Evolutionary conservation across 306 rosid species (phyloP), one percentile per base, ranked within the genome.

Genomic region (Cotoneaster glaucophyllus): DNA sequence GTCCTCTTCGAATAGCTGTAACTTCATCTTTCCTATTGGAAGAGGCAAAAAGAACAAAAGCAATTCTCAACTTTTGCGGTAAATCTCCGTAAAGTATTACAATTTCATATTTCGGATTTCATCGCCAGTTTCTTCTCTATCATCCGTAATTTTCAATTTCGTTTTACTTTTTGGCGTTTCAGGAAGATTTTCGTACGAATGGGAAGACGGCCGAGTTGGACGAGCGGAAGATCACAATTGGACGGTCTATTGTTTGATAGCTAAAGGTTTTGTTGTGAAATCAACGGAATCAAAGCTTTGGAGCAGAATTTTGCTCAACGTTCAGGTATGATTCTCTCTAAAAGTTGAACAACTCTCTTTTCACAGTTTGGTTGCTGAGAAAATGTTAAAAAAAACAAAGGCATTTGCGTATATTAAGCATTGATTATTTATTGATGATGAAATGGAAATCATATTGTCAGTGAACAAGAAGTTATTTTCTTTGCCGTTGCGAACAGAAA

Each of bases 11-110:
- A 25, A 25, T 25, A 25, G 26, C 26, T 25, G 26, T 1, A 25
- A 25, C 26, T 25, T 25, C 26, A 25, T 25, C 26, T 25, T 25
- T 25, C 26, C 26, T 1, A 62, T 77, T 68, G 56, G 41, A 67
- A 41, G 65, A 4, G 67, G 26, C 39, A 61, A 21, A 54, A 8
- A 1, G 32, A 31, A 31, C 25, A 8, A 25, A 25, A 8, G 63
- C 24, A 62, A 74, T 48, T 37, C 45, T 77, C 77, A 37, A 34
- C 43, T 59, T 76, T 84, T 76, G 18, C 62, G 69, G 13, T 50
- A 26, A 82, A 32, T 50, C 31, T 54, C 74, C 32, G 48, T 18
- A 28, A 31, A 78, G 85, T 69, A 67, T 63, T 56, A 11, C 14
- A 1, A 6, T 37, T 41, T 50, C 31, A 11, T 17, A 9, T 24